Base-by-base conservation (phyloP, 2,329 filamentous ascomycete species). In the Domatiomyces catenatus region DNA sequence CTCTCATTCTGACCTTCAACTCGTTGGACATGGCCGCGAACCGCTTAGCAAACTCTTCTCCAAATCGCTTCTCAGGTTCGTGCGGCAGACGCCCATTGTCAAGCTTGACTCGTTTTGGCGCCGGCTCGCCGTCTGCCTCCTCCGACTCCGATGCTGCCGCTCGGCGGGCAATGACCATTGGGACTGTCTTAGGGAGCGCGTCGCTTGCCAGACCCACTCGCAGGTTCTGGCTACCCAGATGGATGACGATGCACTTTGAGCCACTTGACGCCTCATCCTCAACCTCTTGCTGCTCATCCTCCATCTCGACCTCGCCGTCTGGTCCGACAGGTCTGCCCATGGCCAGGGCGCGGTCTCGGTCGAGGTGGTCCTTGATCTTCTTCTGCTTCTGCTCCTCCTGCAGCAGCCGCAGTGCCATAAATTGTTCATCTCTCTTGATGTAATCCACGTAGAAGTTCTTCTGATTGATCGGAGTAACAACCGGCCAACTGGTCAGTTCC, bases 401-500 rank as follows among this genome's bases (percentile, higher is more conserved):
- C 61, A 94, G 87, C 15, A 94, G 77, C 61, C 92, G 82, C 50
- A 90, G 79, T 10, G 90, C 87, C 32, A 98, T 80, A 53, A 94
- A 82, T 70, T 98, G 92, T 62, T 96, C 92, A 71, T 98, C 92
- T 62, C 90, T 84, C 72, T 98, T 98, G 70, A 98, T 85, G 61
- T 94, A 98, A 64, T 98, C 92, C 54, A 89, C 94, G 67, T 95
- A 95, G 69, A 98, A 98, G 68, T 98, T 98, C 73, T 98, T 98
- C 68, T 98, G 92, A 66, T 98, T 98, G 69, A 98, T 98, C 61
- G 92, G 86, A 44, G 79, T 76, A 52, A 94, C 81, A 63, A 92
- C 84, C 8, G 92, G 90, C 90, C 92, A 98, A 66, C 77, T 93
- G 46, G 88, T 86, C 64, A 92, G 79, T 64, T 89, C 92, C 83